phyloP scores from a whole-genome alignment of 345 rosid genomes.

The Iberis pinnata region DNA sequence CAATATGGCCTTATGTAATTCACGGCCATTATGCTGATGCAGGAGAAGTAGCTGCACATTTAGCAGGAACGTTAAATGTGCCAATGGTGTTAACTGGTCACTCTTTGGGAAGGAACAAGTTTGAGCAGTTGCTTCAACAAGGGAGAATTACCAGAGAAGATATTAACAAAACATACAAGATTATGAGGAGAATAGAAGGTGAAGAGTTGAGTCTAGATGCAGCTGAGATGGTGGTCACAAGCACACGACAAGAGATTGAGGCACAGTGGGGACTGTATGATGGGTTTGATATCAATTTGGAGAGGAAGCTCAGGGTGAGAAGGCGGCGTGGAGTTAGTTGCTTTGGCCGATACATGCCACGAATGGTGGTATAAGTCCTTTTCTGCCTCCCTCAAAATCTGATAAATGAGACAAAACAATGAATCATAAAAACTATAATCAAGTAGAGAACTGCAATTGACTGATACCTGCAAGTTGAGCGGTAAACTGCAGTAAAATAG shows the following conservation, averaged over 20 bases:
- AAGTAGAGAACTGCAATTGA: constrained; percentile 5
- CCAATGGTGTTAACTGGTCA: constrained; percentile 99
- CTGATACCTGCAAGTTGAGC: background rate
- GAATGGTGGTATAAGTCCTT: constrained; percentile 41
- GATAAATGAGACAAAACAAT: constrained; percentile 7
- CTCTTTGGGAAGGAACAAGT: constrained; percentile 94
- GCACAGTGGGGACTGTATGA: constrained; percentile 99
- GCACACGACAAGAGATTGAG: constrained; percentile 91
- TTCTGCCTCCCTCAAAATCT: background rate
- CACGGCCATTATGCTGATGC: constrained; percentile 98
- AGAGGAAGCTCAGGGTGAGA: constrained; percentile 82
- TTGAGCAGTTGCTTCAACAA: constrained; percentile 89
- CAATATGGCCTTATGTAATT: constrained; percentile 92
- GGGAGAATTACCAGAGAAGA: constrained; percentile 84
- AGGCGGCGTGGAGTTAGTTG: constrained; percentile 87
- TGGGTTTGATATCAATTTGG: constrained; percentile 93
- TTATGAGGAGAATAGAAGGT: constrained; percentile 89
- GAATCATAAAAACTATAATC: constrained; percentile 1
- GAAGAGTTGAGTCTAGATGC: constrained; percentile 93
- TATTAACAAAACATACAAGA: constrained; percentile 81
- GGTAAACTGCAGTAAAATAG: background rate
- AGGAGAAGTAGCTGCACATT: constrained; percentile 83
- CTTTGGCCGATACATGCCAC: constrained; percentile 89
- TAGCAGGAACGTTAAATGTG: constrained; percentile 87
- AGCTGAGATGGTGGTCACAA: constrained; percentile 92